These are phyloP conservation scores for Dendrocalamus sinicus DNA, from an alignment of 176 grass and related monocot genomes.

Conservation along the genomic window DNA sequence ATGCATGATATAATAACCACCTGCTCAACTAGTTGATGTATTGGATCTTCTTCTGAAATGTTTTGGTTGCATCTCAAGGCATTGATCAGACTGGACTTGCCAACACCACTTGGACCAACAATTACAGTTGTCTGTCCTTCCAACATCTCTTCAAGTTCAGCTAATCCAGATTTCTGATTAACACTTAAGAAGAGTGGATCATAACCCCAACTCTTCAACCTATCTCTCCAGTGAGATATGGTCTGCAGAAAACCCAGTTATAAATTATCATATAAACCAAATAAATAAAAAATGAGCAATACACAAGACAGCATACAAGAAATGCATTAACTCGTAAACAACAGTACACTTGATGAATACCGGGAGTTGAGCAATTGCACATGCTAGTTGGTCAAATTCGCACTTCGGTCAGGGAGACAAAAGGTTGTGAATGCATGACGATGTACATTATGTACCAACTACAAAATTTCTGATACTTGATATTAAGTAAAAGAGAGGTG, in stretches of 20 bases:
- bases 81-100: slow-evolving; percentile 94
- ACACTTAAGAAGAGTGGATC: slow-evolving; percentile 87
- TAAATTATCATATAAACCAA: slow-evolving; percentile 16
- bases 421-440: slow-evolving; percentile 16
- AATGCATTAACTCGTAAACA: slow-evolving; percentile 12
- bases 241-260: slow-evolving; percentile 49
- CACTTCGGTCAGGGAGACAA: background rate
- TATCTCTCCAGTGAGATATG: slow-evolving; percentile 75
- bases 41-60: slow-evolving; percentile 67
- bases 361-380: background rate
- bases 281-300: slow-evolving; percentile 15
- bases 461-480: background rate
- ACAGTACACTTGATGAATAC: background rate
- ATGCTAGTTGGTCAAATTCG: background rate
- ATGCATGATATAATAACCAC: slow-evolving; percentile 45
- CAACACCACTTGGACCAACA: slow-evolving; percentile 95
- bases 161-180: slow-evolving; percentile 66
- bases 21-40: slow-evolving; percentile 85
- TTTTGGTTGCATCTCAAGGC: slow-evolving; percentile 62
- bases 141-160: slow-evolving; percentile 64
- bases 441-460: background rate
- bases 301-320: background rate
- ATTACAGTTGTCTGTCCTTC: slow-evolving; percentile 84
- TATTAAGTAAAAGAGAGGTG: background rate
- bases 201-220: slow-evolving; percentile 80